Percentiles rank a stretch among this genome's conserved stretches.
Conservation (phyloP, 352 stramenopile genomes). For the Phytophthora megakarya region DNA sequence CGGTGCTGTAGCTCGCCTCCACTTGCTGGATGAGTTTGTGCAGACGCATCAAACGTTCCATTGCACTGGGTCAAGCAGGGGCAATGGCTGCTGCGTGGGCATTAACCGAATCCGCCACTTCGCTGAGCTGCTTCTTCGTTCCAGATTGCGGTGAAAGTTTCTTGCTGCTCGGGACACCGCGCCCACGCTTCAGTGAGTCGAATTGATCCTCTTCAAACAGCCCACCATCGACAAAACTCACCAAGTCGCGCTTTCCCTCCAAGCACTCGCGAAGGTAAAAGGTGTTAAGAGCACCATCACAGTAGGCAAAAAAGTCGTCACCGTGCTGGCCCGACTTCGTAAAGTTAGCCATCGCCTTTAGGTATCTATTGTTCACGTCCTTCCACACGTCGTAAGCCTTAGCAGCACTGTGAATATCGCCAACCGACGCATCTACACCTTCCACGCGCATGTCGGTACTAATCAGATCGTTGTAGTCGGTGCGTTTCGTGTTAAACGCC, state of each 20-base stretch:
- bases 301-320: constrained; percentile 9
- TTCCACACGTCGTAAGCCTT: neutral
- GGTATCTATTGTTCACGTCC: too few species aligned
- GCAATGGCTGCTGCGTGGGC: too few species aligned
- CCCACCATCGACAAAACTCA: constrained; percentile 7
- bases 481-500: neutral
- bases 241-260: constrained; percentile 9
- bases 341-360: neutral
- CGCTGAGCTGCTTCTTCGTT: too few species aligned
- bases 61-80: too few species aligned
- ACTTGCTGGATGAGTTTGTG: too few species aligned
- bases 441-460: neutral
- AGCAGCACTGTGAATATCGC: neutral
- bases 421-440: neutral
- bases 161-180: neutral
- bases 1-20: too few species aligned
- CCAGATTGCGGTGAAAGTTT: too few species aligned
- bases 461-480: constrained; percentile 8
- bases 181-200: constrained; percentile 3
- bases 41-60: too few species aligned
- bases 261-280: constrained; percentile 18
- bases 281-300: neutral
- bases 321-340: constrained; percentile 6
- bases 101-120: too few species aligned
- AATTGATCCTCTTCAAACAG: constrained; percentile 3